Evolutionary conservation across 1,284 basidiomycete genomes (phyloP).

Genomic region (Erythrobasidium hasegawianum): DNA sequence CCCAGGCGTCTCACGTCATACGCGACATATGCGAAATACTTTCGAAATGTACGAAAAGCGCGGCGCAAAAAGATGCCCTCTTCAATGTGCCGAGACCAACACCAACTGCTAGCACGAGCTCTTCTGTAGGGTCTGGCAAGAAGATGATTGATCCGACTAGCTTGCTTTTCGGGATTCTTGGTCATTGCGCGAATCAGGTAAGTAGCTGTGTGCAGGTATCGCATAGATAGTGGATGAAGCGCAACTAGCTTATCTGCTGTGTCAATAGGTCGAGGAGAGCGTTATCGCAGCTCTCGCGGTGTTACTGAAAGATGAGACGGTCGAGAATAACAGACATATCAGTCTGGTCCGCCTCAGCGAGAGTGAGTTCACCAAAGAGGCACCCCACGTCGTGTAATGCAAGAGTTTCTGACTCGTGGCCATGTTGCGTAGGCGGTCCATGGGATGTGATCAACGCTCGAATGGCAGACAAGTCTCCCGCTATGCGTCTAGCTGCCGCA

Average conservation of each 20-base stretch:
- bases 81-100: neutral
- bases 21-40: conserved; percentile 16
- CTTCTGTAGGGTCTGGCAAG: neutral
- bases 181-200: conserved; percentile 13
- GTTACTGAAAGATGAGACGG: conserved; percentile 4
- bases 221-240: neutral
- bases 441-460: conserved; percentile 7
- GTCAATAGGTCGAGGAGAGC: conserved; percentile 13
- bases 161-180: conserved; percentile 7
- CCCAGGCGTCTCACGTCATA: conserved; percentile 3
- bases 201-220: too few species aligned
- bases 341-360: neutral
- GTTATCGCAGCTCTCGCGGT: conserved; percentile 20
- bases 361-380: neutral
- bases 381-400: too few species aligned
- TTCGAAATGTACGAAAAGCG: conserved; percentile 6
- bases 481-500: conserved; percentile 38
- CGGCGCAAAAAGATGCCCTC: conserved; percentile 16
- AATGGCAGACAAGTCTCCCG: conserved; percentile 13
- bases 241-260: neutral
- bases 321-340: neutral
- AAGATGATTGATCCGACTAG: neutral
- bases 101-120: neutral
- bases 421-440: conserved; percentile 3
- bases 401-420: too few species aligned